phyloP scores from a whole-genome alignment of 1,284 basidiomycete species.

The Papiliotrema terrestris region DNA sequence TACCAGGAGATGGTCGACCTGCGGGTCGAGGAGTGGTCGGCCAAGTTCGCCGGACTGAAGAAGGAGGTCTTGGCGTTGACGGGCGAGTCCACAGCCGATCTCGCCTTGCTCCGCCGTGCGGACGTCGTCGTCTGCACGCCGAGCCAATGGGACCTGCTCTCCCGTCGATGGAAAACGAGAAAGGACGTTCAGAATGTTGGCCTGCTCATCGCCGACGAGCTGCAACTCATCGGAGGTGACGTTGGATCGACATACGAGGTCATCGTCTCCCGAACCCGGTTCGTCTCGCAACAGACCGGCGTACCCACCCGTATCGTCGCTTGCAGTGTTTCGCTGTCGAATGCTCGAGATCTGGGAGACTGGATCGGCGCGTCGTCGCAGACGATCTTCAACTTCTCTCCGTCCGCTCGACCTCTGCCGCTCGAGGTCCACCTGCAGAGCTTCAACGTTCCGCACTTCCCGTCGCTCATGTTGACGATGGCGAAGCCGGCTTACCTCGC shows the following conservation, averaged over 20 bases:
- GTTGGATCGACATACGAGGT: slow-evolving; percentile 96
- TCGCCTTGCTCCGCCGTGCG: slow-evolving; percentile 85
- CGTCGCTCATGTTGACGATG: slow-evolving; percentile 98
- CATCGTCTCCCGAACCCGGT: slow-evolving; percentile 88
- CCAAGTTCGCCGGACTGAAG: slow-evolving; percentile 75
- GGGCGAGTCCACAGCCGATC: slow-evolving; percentile 90
- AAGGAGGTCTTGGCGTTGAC: slow-evolving; percentile 92
- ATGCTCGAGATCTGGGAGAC: slow-evolving; percentile 91
- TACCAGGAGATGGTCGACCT: slow-evolving; percentile 95
- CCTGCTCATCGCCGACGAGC: slow-evolving; percentile 89
- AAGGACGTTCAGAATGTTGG: slow-evolving; percentile 95
- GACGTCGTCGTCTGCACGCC: slow-evolving; percentile 92
- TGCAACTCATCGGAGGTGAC: slow-evolving; percentile 88
- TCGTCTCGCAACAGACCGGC: slow-evolving; percentile 92
- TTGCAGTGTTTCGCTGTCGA: slow-evolving; percentile 91
- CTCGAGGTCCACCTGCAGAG: slow-evolving; percentile 97
- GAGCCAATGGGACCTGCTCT: slow-evolving; percentile 92
- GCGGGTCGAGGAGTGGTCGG: slow-evolving; percentile 81
- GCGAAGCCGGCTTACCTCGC: slow-evolving; percentile 96
- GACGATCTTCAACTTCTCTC: slow-evolving; percentile 96
- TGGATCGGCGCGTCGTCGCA: slow-evolving; percentile 95
- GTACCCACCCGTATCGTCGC: slow-evolving; percentile 88
- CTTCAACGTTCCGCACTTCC: slow-evolving; percentile 95
- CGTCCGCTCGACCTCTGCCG: slow-evolving; percentile 88
- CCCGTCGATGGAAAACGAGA: slow-evolving; percentile 84